These are phyloP conservation scores for Ogataea pini DNA, from an alignment of 805 yeast genomes.

Conservation along the genomic window DNA sequence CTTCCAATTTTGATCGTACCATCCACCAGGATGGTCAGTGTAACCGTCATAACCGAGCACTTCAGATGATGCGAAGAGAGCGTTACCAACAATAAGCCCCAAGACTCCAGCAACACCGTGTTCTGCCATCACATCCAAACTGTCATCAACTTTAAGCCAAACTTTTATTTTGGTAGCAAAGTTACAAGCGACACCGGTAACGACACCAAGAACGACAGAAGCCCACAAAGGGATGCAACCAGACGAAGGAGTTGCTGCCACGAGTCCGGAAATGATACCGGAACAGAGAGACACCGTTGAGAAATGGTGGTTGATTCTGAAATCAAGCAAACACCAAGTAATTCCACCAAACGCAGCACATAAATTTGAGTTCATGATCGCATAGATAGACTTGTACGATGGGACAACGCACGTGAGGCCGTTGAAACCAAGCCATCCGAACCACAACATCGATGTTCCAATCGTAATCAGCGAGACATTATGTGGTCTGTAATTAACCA, in stretches of 20 bases:
- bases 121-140: slow-evolving; percentile 95
- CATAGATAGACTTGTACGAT: slow-evolving; percentile 78
- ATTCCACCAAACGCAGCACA: slow-evolving; percentile 90
- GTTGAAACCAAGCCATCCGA: slow-evolving; percentile 96
- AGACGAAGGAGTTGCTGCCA: slow-evolving; percentile 95
- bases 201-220: slow-evolving; percentile 79
- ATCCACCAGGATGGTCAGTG: slow-evolving; percentile 86
- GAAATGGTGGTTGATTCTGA: slow-evolving; percentile 85
- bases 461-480: slow-evolving; percentile 87
- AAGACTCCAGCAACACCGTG: slow-evolving; percentile 96
- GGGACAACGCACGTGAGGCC: slow-evolving; percentile 88
- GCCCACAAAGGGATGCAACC: slow-evolving; percentile 93
- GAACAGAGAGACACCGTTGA: slow-evolving; percentile 94
- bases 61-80: slow-evolving; percentile 80
- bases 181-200: slow-evolving; percentile 83
- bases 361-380: slow-evolving; percentile 88
- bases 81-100: slow-evolving; percentile 81
- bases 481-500: slow-evolving; percentile 92
- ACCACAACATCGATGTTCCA: slow-evolving; percentile 86
- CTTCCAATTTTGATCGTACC: slow-evolving; percentile 87
- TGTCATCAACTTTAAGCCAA: slow-evolving; percentile 80
- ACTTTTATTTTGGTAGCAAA: slow-evolving; percentile 86
- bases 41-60: slow-evolving; percentile 90
- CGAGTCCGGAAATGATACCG: slow-evolving; percentile 92
- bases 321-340: slow-evolving; percentile 91